phyloP scores from a whole-genome alignment of 176 grass and related monocot genomes.

The Alopecurus myosuroides region DNA sequence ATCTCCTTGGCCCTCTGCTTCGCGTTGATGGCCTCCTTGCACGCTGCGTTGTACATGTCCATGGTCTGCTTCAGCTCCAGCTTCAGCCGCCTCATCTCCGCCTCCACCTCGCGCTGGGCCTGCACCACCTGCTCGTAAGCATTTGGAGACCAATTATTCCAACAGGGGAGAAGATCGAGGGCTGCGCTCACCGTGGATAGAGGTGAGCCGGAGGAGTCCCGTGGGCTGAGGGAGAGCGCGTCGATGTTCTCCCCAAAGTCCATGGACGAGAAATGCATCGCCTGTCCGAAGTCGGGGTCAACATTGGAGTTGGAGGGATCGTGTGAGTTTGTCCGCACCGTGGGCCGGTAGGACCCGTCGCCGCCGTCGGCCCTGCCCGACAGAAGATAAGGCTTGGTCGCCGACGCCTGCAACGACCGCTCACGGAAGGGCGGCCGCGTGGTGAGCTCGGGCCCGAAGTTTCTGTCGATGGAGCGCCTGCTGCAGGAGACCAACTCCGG shows the following conservation, averaged over 20 bases:
- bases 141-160: no score
- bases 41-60: constrained; percentile 96
- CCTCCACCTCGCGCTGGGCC: constrained; percentile 55
- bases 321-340: constrained; percentile 23
- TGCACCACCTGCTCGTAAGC: background rate
- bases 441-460: constrained; percentile 42
- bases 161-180: no score
- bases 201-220: constrained; percentile 42
- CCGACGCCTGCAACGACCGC: constrained; percentile 29
- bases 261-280: constrained; percentile 43
- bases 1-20: constrained; percentile 87
- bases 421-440: constrained; percentile 54
- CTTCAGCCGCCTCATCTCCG: constrained; percentile 76
- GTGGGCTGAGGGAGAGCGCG: constrained; percentile 9
- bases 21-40: constrained; percentile 73
- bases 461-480: constrained; percentile 24
- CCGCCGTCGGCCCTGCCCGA: constrained; percentile 9
- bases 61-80: constrained; percentile 93
- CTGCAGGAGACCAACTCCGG: background rate
- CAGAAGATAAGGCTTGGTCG: background rate
- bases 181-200: constrained; percentile 37
- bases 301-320: constrained; percentile 32
- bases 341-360: constrained; percentile 12
- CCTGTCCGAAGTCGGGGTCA: constrained; percentile 55
- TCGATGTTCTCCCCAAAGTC: constrained; percentile 60